Conservation (phyloP, 2,329 filamentous ascomycete species). For the Nigrospora osmanthi region DNA sequence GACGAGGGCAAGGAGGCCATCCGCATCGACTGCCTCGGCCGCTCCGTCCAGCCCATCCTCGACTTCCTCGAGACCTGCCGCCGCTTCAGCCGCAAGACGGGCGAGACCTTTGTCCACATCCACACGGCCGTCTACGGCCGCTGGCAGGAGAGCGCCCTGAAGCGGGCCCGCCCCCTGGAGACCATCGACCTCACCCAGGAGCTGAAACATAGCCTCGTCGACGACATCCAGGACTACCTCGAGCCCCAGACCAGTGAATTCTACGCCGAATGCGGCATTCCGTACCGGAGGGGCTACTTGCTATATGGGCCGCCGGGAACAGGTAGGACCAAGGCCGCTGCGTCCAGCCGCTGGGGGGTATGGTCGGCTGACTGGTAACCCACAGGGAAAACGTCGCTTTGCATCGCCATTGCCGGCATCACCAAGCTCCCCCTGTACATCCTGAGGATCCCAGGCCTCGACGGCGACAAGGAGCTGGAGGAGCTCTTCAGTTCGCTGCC, state of each 20-base stretch:
- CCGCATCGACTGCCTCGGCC: background rate
- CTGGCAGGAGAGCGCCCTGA: no score
- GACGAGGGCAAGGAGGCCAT: background rate
- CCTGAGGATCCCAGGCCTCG: conserved; percentile 24
- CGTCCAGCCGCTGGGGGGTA: no score
- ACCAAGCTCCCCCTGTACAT: conserved; percentile 29
- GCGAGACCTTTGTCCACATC: background rate
- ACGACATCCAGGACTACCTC: conserved; percentile 78
- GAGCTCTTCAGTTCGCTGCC: conserved; percentile 29
- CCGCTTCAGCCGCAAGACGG: background rate
- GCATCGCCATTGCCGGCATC: conserved; percentile 25
- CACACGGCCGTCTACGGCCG: background rate
- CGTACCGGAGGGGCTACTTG: conserved; percentile 82
- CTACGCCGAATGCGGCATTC: conserved; percentile 93
- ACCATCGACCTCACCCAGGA: conserved; percentile 89
- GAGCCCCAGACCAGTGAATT: conserved; percentile 60
- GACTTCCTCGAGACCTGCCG: background rate
- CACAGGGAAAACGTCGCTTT: conserved; percentile 16
- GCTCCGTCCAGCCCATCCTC: background rate
- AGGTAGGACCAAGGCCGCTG: conserved; percentile 40
- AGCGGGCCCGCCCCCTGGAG: conserved; percentile 56
- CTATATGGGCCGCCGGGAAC: conserved; percentile 85
- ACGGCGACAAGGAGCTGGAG: conserved; percentile 27
- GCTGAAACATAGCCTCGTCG: conserved; percentile 72
- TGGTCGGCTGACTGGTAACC: background rate